Conservation (phyloP, 495 filamentous ascomycete genomes). For the Lasiosphaeria hispida region DNA sequence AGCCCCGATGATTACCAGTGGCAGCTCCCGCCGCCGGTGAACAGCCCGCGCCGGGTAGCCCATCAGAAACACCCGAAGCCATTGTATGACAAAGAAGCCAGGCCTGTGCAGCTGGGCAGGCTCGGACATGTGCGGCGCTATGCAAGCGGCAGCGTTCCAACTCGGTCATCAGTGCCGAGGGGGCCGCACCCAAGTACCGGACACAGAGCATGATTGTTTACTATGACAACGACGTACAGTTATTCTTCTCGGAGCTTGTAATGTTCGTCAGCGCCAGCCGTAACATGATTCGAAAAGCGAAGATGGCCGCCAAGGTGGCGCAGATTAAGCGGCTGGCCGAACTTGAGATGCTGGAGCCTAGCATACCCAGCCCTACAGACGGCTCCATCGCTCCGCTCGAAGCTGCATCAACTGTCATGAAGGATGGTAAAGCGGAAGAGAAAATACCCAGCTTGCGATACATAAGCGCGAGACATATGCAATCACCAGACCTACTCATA, state of each 20-base stretch:
- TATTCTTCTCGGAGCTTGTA: constrained; percentile 74
- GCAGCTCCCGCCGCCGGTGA: too few species aligned
- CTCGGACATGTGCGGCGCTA: constrained; percentile 41
- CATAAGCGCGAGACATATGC: too few species aligned
- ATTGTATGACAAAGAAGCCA: too few species aligned
- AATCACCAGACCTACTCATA: constrained; percentile 37
- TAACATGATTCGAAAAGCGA: constrained; percentile 79
- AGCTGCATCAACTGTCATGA: too few species aligned
- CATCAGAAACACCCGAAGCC: too few species aligned
- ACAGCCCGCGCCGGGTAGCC: too few species aligned
- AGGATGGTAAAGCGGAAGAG: too few species aligned
- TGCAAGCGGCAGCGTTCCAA: constrained; percentile 57
- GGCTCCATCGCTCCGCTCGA: too few species aligned
- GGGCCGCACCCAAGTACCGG: constrained; percentile 56
- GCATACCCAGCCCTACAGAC: too few species aligned
- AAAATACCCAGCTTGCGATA: too few species aligned
- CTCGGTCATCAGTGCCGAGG: constrained; percentile 55
- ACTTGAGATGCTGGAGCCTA: constrained; percentile 39
- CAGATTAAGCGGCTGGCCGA: constrained; percentile 55
- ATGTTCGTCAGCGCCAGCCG: constrained; percentile 72
- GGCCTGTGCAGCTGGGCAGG: constrained; percentile 43
- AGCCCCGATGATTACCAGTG: too few species aligned
- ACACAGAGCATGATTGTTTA: constrained; percentile 79
- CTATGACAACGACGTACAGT: constrained; percentile 84
- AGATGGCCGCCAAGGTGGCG: constrained; percentile 62